phyloP scores from a whole-genome alignment of 352 stramenopile genomes.

The Phytophthora europaea region DNA sequence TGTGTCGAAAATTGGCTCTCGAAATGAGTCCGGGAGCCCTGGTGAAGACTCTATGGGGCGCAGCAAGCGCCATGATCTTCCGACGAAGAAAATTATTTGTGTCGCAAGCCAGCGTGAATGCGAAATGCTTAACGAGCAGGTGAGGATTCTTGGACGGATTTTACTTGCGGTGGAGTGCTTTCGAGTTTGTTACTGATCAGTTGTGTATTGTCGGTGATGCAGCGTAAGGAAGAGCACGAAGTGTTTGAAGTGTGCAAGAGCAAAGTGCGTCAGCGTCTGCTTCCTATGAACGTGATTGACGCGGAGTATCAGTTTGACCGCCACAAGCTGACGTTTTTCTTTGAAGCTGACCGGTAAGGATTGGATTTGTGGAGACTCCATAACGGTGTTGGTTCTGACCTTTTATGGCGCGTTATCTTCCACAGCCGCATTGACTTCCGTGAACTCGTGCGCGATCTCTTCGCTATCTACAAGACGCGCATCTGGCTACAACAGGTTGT shows the following conservation, averaged over 20 bases:
- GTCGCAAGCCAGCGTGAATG: constrained; percentile 94
- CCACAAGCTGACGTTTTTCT: constrained; percentile 99
- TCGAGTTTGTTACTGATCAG: background rate
- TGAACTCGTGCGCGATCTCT: constrained; percentile 98
- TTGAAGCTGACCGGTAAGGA: constrained; percentile 94
- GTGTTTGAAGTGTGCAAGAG: constrained; percentile 97
- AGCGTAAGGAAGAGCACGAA: constrained; percentile 96
- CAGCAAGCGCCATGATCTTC: constrained; percentile 74
- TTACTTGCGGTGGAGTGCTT: background rate
- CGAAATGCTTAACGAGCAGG: constrained; percentile 92
- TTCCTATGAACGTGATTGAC: constrained; percentile 98
- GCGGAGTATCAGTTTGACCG: constrained; percentile 99
- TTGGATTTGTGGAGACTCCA: background rate
- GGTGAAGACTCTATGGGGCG: constrained; percentile 58
- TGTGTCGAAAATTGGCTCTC: constrained; percentile 74
- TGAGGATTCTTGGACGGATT: constrained; percentile 10
- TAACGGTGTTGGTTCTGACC: constrained; percentile 6
- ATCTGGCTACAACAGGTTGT: constrained; percentile 98
- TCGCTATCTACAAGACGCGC: constrained; percentile 99
- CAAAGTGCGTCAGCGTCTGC: constrained; percentile 94
- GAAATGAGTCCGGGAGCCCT: constrained; percentile 38
- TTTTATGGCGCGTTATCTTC: background rate
- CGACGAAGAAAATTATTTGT: constrained; percentile 94
- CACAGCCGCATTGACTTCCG: constrained; percentile 97
- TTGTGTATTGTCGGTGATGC: background rate